Base-by-base conservation (phyloP, 2,329 filamentous ascomycete genomes). In the Ampelomyces quisqualis region DNA sequence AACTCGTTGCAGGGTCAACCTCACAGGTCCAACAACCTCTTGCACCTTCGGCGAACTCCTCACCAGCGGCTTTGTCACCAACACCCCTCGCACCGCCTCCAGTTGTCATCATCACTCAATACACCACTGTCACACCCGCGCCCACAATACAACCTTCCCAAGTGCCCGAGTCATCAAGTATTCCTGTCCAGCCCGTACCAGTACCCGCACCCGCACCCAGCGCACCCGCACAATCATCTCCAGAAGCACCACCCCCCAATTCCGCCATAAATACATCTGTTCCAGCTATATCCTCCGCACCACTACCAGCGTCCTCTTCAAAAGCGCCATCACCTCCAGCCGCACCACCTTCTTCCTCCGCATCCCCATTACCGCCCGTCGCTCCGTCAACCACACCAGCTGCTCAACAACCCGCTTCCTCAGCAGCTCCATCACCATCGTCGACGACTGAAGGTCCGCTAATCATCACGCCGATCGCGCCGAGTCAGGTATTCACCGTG, bases 381-480 rank as follows among this genome's bases (percentile, higher is more conserved):
- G 32, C 28, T 4, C 26, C 24, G 6, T 34, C 31, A 13, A 34
- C 31, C 9, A 40, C 30, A 13, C 22, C 29, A 26, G 20, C 30
- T 14, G 22, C 38, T 8, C 19, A 28, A 38, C 17, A 33, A 26
- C 14, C 34, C 4, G 11, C 32, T 17, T 10, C 30, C 17, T 20
- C 39, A 10, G 11, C 33, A 41, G 26, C 28, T 13, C 15, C 20
- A 3, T 31, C 23, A n/a, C n/a, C n/a, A 22, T 47, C 49, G 24
- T 31, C 47, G 15, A 55, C 51, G 4, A 58, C 61, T 1, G 57
- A 58, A 29, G 53, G 54, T 2, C 57, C 55, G 5, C 27, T 67
- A n/a, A 58, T 67, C 21, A 58, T 65, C 9, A 64, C 59, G 13
- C 62, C 60, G 3, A 65, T 67, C 36, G 49, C 59, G 20, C 53